Evolutionary conservation across 148 eudicot species (phyloP).

Genomic region (Camellia sinensis): DNA sequence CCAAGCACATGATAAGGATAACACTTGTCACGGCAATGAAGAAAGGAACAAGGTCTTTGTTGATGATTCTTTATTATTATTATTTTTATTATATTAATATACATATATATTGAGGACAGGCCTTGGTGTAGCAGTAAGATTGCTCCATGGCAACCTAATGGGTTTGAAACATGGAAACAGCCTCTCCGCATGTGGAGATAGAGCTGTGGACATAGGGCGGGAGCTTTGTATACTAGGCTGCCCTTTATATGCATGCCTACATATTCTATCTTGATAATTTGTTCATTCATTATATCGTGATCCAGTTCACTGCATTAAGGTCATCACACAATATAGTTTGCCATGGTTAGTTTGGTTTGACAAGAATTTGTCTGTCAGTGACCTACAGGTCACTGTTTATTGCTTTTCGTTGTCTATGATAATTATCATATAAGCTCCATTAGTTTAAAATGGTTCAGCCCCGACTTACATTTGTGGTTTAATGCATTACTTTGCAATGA

Average conservation of each 20-base stretch:
- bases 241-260: no score
- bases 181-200: no score
- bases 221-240: no score
- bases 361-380: background rate
- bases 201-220: no score
- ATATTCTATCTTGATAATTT: background rate
- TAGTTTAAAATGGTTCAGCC: background rate
- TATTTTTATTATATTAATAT: background rate
- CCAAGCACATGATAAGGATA: conserved; percentile 33
- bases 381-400: background rate
- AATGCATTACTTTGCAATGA: background rate
- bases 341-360: background rate
- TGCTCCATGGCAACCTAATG: no score
- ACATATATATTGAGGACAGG: background rate
- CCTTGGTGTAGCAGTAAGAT: no score
- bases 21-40: conserved; percentile 26
- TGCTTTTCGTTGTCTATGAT: background rate
- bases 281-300: background rate
- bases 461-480: background rate
- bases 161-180: no score
- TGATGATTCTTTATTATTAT: conserved; percentile 9
- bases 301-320: background rate
- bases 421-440: background rate
- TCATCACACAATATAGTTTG: no score
- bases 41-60: conserved; percentile 48